Evolutionary conservation across 2,329 filamentous ascomycete genomes (phyloP).

Genomic region (Orbilia blumenaviensis): DNA sequence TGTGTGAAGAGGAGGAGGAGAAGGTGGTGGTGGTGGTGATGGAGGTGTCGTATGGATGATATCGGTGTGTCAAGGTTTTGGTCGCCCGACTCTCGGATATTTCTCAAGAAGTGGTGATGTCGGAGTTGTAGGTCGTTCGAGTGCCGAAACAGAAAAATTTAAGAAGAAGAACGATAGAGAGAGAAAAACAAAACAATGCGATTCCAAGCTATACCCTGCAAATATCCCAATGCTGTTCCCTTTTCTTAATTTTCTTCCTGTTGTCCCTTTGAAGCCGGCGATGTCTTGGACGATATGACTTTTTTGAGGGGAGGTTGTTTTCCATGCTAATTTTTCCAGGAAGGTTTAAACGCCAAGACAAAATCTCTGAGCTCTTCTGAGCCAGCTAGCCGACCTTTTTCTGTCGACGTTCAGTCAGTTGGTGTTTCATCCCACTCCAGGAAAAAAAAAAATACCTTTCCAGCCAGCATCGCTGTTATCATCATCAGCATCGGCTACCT

Average conservation of each 20-base stretch:
- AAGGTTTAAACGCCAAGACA: conserved; percentile 36
- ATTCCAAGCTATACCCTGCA: neutral
- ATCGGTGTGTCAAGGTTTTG: neutral
- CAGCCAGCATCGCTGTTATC: neutral
- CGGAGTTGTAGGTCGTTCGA: neutral
- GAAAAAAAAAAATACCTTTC: neutral
- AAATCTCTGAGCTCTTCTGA: conserved; percentile 44
- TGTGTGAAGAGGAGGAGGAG: neutral
- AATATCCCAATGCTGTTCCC: too few relatives aligned
- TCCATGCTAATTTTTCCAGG: neutral
- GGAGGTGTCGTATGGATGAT: neutral
- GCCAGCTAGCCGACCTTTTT: too few relatives aligned
- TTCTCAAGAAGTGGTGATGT: too few relatives aligned
- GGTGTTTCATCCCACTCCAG: neutral
- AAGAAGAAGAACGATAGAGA: neutral
- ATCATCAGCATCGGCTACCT: neutral
- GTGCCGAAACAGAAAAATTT: too few relatives aligned
- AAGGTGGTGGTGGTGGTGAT: neutral
- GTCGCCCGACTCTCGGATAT: conserved; percentile 29
- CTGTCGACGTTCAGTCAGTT: too few relatives aligned
- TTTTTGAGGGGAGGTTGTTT: neutral
- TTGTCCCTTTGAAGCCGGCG: neutral
- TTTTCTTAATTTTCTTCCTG: neutral
- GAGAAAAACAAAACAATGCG: too few relatives aligned
- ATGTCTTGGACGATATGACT: neutral